Base-by-base conservation (phyloP, 2,329 filamentous ascomycete genomes). In the Pseudovirgaria hyperparasitica region DNA sequence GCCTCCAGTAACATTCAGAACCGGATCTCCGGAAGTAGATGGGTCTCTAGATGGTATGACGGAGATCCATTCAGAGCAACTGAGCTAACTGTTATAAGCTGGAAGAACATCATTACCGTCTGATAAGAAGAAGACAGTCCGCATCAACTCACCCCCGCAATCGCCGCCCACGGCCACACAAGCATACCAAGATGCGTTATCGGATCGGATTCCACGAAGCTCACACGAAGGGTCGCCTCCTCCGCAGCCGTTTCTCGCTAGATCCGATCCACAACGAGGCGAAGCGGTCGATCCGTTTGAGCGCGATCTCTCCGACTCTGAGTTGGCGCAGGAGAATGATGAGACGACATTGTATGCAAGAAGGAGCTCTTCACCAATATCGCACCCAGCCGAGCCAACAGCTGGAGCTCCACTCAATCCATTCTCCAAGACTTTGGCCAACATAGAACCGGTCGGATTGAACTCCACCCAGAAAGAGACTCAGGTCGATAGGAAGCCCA, bases 51-150 rank as follows among this genome's bases (percentile, higher is more conserved):
- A n/a, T n/a, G n/a, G n/a, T n/a, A n/a, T n/a, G n/a, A n/a, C n/a
- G n/a, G n/a, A n/a, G n/a, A n/a, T n/a, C n/a, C n/a, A n/a, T n/a
- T n/a, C n/a, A n/a, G n/a, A n/a, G n/a, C n/a, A n/a, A n/a, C n/a
- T n/a, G n/a, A n/a, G n/a, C n/a, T n/a, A n/a, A n/a, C n/a, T n/a
- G n/a, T n/a, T n/a, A n/a, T n/a, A n/a, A n/a, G n/a, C n/a, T n/a
- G n/a, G n/a, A n/a, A n/a, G n/a, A n/a, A n/a, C 45, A 23, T 32
- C 36, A 36, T 32, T 35, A 32, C 38, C 40, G 31, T 16, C 32
- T 14, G 44, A 40, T 44, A 62, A 68, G 32, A 78, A 79, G 54
- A 77, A 70, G 39, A 44, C 44, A 42, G 76, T 81, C 33, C 70
- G 75, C 42, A 58, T 60, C 42, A 52, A 53, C 29, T 57, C 57